Conservation (phyloP, 768 basidiomycete genomes). For the Solioccasus polychromus region DNA sequence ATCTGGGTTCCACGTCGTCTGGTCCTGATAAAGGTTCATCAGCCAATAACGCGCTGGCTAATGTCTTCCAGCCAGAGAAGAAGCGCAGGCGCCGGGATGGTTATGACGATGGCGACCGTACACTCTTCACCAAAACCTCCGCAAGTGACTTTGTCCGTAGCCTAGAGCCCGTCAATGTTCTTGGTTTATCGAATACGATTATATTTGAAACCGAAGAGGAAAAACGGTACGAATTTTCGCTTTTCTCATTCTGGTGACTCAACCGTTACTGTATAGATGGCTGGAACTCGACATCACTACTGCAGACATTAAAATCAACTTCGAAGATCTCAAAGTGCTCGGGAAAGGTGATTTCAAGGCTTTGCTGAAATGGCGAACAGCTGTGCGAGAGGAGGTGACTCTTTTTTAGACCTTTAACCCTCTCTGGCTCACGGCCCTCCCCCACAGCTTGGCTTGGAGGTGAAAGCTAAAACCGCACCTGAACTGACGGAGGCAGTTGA, state of each 20-base stretch:
- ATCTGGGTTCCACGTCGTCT: slow-evolving; percentile 52
- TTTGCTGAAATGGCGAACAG: slow-evolving; percentile 86
- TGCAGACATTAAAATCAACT: slow-evolving; percentile 76
- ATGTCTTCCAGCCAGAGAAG: slow-evolving; percentile 97
- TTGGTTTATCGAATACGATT: slow-evolving; percentile 79
- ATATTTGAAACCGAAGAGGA: slow-evolving; percentile 81
- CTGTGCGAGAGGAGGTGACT: slow-evolving; percentile 81
- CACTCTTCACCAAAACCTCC: slow-evolving; percentile 70
- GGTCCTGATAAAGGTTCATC: slow-evolving; percentile 52
- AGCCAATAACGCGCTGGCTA: slow-evolving; percentile 71
- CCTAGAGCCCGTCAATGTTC: slow-evolving; percentile 70
- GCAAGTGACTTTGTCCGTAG: slow-evolving; percentile 70
- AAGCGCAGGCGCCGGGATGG: slow-evolving; percentile 91
- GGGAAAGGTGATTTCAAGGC: slow-evolving; percentile 97
- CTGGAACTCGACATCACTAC: slow-evolving; percentile 68
- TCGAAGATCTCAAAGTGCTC: slow-evolving; percentile 90
- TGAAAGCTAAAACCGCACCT: slow-evolving; percentile 67
- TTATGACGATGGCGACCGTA: slow-evolving; percentile 93
- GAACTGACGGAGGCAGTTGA: slow-evolving; percentile 74
- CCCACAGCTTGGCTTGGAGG: slow-evolving; percentile 78
- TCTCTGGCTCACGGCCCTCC: slow-evolving; percentile 4
- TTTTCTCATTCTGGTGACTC: neutral
- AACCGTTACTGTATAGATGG: slow-evolving; percentile 53
- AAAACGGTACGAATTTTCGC: slow-evolving; percentile 52
- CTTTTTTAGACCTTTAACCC: neutral